Conservation (phyloP, 1,284 basidiomycete species). For the Cutaneotrichosporon mucoides region DNA sequence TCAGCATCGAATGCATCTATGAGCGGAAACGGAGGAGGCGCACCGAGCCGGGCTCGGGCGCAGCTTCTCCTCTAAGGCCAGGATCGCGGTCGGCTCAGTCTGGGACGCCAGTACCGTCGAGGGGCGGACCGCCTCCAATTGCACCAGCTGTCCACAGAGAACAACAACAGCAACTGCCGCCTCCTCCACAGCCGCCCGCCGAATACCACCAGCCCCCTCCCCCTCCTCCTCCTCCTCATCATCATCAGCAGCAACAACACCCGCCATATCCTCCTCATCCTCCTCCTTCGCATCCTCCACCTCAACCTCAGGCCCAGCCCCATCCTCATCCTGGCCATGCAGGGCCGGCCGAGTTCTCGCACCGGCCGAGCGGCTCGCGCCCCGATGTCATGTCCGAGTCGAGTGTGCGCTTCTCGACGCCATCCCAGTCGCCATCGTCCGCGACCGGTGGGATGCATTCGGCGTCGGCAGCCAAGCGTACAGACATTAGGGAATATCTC, state of each 20-base stretch:
- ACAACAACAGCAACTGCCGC: neutral
- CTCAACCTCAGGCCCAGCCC: neutral
- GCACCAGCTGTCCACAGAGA: too few species aligned
- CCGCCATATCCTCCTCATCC: neutral
- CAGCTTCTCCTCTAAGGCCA: too few species aligned
- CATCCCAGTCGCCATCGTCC: neutral
- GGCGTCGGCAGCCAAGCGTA: neutral
- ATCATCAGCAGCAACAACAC: neutral
- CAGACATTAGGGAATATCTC: conserved; percentile 1
- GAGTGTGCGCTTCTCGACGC: neutral
- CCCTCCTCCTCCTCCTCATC: neutral
- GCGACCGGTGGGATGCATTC: neutral
- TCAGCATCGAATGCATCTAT: conserved; percentile 4
- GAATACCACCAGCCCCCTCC: too few species aligned
- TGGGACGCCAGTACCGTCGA: too few species aligned
- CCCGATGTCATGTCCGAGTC: conserved; percentile 5
- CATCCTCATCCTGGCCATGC: neutral
- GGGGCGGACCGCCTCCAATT: too few species aligned
- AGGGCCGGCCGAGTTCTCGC: neutral
- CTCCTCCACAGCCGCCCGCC: neutral
- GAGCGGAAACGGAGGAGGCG: conserved; percentile 2
- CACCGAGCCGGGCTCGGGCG: neutral
- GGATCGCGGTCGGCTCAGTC: too few species aligned
- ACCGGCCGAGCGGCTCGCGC: neutral
- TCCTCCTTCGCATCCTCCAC: neutral